A percentile compares a stretch with the other conserved stretches of the same genome.
phyloP scores from a whole-genome alignment of 2,329 filamentous ascomycete species.

The Beauveria caledonica region DNA sequence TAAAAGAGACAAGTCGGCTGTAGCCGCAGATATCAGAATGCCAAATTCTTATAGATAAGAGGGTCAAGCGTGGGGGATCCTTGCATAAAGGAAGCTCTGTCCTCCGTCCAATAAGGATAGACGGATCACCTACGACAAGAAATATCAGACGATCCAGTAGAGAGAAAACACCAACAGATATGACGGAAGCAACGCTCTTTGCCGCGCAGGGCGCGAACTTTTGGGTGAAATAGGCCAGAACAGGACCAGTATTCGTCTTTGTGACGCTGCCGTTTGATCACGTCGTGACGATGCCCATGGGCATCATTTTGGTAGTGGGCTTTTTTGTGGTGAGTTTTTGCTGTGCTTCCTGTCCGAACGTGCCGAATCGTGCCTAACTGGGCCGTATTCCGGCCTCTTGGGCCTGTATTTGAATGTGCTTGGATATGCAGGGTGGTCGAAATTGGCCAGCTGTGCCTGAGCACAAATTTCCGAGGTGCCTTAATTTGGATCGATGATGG shows the following conservation, averaged over 20 bases:
- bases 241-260: slow-evolving; percentile 43
- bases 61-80: too few species aligned
- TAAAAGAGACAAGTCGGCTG: too few species aligned
- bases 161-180: not conserved
- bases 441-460: not conserved
- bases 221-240: slow-evolving; percentile 28
- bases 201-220: not conserved
- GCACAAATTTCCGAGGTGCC: not conserved
- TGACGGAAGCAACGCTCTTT: not conserved
- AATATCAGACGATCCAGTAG: too few species aligned
- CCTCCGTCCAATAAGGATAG: too few species aligned
- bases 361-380: not conserved
- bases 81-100: too few species aligned
- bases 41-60: too few species aligned
- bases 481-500: not conserved
- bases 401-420: not conserved
- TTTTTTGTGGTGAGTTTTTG: slow-evolving; percentile 26
- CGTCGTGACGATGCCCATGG: slow-evolving; percentile 47
- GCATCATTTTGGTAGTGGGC: slow-evolving; percentile 40
- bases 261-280: slow-evolving; percentile 43
- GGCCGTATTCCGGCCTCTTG: not conserved
- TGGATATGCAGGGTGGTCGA: too few species aligned
- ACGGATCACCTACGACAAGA: too few species aligned
- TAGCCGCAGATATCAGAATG: too few species aligned
- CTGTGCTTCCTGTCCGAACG: not conserved